phyloP scores from a whole-genome alignment of 2,329 filamentous ascomycete genomes.

The Paracoccidioides lutzii region DNA sequence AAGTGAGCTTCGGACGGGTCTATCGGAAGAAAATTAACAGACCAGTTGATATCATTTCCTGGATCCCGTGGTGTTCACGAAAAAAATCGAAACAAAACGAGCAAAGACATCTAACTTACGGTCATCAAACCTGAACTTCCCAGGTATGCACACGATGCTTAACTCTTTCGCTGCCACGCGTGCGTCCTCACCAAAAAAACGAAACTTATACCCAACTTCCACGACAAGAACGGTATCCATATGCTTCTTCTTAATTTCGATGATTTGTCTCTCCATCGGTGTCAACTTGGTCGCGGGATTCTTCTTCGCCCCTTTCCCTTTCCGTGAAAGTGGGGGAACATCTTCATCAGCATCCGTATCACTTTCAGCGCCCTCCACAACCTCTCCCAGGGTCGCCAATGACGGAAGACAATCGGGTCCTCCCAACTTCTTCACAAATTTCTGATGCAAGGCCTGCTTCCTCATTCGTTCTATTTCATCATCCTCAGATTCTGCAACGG shows the following conservation, averaged over 20 bases:
- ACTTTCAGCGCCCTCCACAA: conserved; percentile 46
- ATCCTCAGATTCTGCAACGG: conserved; percentile 23
- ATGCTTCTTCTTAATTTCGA: conserved; percentile 87
- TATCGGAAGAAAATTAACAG: conserved; percentile 20
- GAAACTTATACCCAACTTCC: conserved; percentile 96
- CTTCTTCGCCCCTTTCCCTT: conserved; percentile 44
- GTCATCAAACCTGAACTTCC: conserved; percentile 88
- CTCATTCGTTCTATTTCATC: conserved; percentile 42
- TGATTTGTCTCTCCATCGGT: conserved; percentile 82
- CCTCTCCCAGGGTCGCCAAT: conserved; percentile 46
- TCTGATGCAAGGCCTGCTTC: conserved; percentile 62
- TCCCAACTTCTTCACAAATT: conserved; percentile 83
- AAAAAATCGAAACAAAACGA: background rate
- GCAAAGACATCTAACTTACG: conserved; percentile 37
- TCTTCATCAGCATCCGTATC: conserved; percentile 49
- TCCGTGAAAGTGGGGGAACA: conserved; percentile 31
- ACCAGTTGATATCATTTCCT: background rate
- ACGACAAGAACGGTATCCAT: conserved; percentile 82
- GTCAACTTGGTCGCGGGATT: conserved; percentile 77
- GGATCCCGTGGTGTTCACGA: conserved; percentile 7
- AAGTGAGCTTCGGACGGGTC: conserved; percentile 84
- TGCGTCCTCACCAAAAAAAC: conserved; percentile 93
- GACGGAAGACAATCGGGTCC: conserved; percentile 66
- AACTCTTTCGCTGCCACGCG: conserved; percentile 77
- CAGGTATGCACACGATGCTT: conserved; percentile 91